Evolutionary conservation across 495 filamentous ascomycete genomes (phyloP), one percentile per base, ranked within the genome.

Genomic region (Aspergillus nanangensis): DNA sequence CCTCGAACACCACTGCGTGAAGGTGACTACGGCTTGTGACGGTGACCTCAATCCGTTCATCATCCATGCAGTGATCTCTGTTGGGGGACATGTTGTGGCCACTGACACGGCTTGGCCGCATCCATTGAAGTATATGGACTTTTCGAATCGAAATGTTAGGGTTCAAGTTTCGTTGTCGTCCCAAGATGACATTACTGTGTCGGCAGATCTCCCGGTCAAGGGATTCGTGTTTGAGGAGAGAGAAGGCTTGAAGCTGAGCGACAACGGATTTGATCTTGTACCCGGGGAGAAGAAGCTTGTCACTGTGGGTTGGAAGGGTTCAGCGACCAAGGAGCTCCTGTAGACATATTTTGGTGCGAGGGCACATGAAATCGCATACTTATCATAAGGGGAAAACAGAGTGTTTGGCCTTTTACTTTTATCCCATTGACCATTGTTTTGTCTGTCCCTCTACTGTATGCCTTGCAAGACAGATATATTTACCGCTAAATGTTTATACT

Each of bases 241-340:
- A 36, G 21, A 44, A 13, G 47, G 41, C 8, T 5, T 50, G 14
- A 31, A 19, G 40, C 22, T 50, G 4, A 37, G 40, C 8, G 34
- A 50, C 24, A 50, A 50, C 15, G 47, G 47, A 19, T 14, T 50
- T 19, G 47, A 50, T 20, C 35, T 50, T 44, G 40, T 44, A 8
- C 47, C 47, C 2, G 47, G 47, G 3, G 40, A 50, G 18, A 23
- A 44, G 18, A 31, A 34, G 33, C 22, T 34, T n/a, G 31, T 48
- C 19, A 8, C 38, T 9, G 45, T 42, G 3, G 10, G 14, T 10
- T 27, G 41, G 14, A 36, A 32, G 9, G 14, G n/a, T 10, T 15
- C 13, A 5, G 9, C 11, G 8, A 8, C 29, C 7, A 17, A 33
- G n/a, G n/a, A 32, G 8, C 41, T 27, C 7, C 14, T 27, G 2